Conservation (phyloP, 257 asterid species). For the Gentiana straminea region DNA sequence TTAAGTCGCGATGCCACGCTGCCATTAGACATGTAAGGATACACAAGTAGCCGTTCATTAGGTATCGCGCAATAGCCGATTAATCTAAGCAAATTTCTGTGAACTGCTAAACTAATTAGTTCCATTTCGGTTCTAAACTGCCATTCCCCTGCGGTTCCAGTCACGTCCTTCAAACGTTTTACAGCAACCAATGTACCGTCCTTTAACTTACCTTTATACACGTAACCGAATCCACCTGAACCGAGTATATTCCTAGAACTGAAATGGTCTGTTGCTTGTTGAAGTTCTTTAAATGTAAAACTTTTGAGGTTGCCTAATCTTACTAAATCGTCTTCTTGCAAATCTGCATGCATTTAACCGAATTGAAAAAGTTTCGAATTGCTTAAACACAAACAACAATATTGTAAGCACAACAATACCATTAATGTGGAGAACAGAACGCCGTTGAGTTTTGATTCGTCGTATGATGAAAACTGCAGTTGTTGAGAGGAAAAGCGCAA, state of each 20-base stretch:
- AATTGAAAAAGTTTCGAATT: background rate
- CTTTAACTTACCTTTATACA: conserved; percentile 58
- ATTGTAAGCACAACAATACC: conserved; percentile 23
- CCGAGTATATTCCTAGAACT: conserved; percentile 90
- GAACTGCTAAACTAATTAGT: conserved; percentile 88
- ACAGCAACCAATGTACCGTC: conserved; percentile 69
- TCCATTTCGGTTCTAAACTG: conserved; percentile 83
- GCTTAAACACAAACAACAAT: background rate
- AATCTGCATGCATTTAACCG: conserved; percentile 28
- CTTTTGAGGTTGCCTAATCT: conserved; percentile 60
- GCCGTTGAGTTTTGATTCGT: conserved; percentile 38
- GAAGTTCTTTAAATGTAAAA: conserved; percentile 86
- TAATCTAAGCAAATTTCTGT: conserved; percentile 70
- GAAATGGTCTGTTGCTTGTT: conserved; percentile 65
- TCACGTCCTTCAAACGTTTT: conserved; percentile 69
- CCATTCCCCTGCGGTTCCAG: conserved; percentile 72
- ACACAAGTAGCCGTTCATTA: conserved; percentile 68
- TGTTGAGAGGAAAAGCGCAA: conserved; percentile 18
- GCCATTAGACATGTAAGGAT: conserved; percentile 94
- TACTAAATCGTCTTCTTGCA: conserved; percentile 63
- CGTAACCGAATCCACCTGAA: conserved; percentile 89
- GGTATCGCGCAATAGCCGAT: conserved; percentile 72
- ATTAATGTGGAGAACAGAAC: conserved; percentile 43
- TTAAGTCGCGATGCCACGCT: conserved; percentile 81
- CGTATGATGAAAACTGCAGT: conserved; percentile 42